Conservation (phyloP, 768 basidiomycete genomes). For the Tulasnella sp. region DNA sequence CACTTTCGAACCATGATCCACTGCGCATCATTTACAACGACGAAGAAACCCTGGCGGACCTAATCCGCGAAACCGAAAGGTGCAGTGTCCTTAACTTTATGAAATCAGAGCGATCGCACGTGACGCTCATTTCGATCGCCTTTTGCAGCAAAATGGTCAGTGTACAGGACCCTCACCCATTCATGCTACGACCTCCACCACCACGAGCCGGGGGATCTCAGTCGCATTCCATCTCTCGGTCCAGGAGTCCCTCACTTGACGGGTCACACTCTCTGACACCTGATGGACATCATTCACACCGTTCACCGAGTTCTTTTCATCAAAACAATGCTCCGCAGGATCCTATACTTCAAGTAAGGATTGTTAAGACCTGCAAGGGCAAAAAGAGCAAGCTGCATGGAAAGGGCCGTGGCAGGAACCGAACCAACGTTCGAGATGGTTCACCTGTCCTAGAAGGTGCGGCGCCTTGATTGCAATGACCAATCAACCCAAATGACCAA, state of each 20-base stretch:
- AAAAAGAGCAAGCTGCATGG: neutral
- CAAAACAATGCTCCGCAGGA: no score
- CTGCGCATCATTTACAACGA: neutral
- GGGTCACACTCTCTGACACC: neutral
- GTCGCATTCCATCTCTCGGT: neutral
- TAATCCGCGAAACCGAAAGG: slow-evolving; percentile 2
- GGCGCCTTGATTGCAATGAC: neutral
- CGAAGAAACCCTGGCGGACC: neutral
- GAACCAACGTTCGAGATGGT: neutral
- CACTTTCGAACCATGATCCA: neutral
- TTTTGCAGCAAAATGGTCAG: neutral
- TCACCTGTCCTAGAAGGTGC: neutral
- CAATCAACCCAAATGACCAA: no score
- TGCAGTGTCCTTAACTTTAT: neutral
- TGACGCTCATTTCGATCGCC: neutral
- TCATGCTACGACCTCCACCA: slow-evolving; percentile 2
- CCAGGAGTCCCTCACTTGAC: neutral
- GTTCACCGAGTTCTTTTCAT: neutral
- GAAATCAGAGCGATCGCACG: neutral
- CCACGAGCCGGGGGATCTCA: neutral
- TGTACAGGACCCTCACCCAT: neutral
- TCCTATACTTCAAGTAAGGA: neutral
- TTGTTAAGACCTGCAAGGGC: neutral
- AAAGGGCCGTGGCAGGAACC: neutral
- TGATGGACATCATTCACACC: neutral